phyloP scores from a whole-genome alignment of 176 grass and related monocot species.

The Tuctoria greenei region DNA sequence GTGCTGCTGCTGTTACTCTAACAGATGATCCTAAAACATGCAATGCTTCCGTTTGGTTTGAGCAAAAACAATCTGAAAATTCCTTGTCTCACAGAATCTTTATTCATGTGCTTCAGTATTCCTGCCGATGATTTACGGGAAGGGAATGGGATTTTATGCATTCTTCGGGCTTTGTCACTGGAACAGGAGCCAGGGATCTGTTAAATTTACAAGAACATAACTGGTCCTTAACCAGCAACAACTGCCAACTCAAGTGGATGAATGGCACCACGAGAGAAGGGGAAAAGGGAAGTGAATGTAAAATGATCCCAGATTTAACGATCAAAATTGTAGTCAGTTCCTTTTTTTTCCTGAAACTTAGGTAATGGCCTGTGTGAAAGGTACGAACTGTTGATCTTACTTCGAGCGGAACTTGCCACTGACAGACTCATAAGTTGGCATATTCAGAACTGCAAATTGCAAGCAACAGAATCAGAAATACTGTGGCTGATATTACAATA shows the following conservation, averaged over 20 bases:
- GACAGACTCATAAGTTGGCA: constrained; percentile 81
- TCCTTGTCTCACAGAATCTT: constrained; percentile 14
- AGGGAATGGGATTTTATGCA: constrained; percentile 17
- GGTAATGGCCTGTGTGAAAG: constrained; percentile 33
- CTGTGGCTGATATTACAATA: background rate
- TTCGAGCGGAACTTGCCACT: constrained; percentile 79
- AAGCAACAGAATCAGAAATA: constrained; percentile 6
- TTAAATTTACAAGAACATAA: constrained; percentile 39
- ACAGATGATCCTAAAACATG: too few species aligned
- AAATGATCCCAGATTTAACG: constrained; percentile 10
- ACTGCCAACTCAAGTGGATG: constrained; percentile 14
- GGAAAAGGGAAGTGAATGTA: background rate
- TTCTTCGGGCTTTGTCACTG: background rate
- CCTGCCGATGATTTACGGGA: constrained; percentile 12
- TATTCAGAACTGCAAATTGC: constrained; percentile 62
- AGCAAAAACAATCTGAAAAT: background rate
- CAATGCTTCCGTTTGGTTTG: background rate
- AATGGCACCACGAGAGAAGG: background rate
- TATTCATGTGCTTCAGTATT: constrained; percentile 26
- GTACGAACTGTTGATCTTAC: constrained; percentile 53
- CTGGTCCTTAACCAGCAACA: constrained; percentile 23
- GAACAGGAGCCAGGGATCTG: constrained; percentile 14
- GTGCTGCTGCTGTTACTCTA: too few species aligned
- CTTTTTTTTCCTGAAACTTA: constrained; percentile 36
- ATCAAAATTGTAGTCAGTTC: constrained; percentile 40